Evolutionary conservation across 2,329 filamentous ascomycete genomes (phyloP).

Genomic region (Pleoardoris graminearum): DNA sequence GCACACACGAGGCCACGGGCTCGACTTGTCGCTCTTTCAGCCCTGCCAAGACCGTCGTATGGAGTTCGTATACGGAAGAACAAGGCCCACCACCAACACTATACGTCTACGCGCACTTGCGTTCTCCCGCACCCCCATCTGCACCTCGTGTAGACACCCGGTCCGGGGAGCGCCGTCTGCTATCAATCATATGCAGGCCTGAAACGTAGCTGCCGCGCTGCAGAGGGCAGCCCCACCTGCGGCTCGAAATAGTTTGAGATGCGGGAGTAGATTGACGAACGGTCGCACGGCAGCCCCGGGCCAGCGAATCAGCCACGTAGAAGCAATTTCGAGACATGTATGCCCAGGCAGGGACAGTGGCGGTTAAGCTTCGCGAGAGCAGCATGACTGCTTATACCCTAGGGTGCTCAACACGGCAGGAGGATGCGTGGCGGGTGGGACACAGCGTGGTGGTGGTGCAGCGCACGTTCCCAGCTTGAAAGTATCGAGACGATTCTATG

Average conservation of each 20-base stretch:
- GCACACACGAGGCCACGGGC: background rate
- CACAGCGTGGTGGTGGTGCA: constrained; percentile 14
- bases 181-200: constrained; percentile 17
- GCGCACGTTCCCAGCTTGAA: background rate
- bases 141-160: constrained; percentile 8
- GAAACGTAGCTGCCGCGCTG: constrained; percentile 27
- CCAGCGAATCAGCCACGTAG: background rate
- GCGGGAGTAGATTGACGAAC: constrained; percentile 31
- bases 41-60: too few species aligned
- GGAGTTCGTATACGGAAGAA: too few species aligned
- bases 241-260: constrained; percentile 36
- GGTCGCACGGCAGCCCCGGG: constrained; percentile 20
- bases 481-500: background rate
- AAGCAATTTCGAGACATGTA: background rate
- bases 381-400: background rate
- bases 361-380: constrained; percentile 8
- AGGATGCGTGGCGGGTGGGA: constrained; percentile 23
- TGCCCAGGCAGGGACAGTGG: background rate
- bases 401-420: constrained; percentile 5
- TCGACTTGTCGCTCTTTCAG: background rate
- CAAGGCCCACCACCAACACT: background rate
- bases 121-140: background rate
- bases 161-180: constrained; percentile 6
- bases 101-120: constrained; percentile 1
- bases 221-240: constrained; percentile 31